Percentiles rank a stretch among this genome's conserved stretches.
phyloP scores from a whole-genome alignment of 148 eudicot species.

The Rhododendron ferrugineum region DNA sequence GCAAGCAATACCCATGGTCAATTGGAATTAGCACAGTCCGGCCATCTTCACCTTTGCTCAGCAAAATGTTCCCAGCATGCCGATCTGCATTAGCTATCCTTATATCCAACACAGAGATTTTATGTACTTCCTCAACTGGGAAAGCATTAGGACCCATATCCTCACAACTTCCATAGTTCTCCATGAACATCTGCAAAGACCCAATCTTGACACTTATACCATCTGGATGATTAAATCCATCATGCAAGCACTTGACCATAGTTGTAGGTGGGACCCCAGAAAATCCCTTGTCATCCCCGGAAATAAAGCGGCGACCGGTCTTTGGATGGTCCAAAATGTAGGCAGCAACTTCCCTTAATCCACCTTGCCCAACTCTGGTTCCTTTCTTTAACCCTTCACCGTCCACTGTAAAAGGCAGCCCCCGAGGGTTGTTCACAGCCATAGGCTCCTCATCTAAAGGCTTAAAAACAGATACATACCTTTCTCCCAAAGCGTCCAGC shows the following conservation, averaged over 20 bases:
- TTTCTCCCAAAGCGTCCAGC: constrained; percentile 55
- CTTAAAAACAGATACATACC: constrained; percentile 81
- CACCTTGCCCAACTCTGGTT: constrained; percentile 89
- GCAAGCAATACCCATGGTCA: constrained; percentile 98
- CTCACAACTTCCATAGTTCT: constrained; percentile 86
- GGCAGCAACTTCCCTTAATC: constrained; percentile 84
- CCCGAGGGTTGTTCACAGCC: constrained; percentile 88
- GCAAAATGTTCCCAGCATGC: constrained; percentile 87
- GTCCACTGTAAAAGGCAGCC: constrained; percentile 56
- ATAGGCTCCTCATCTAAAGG: constrained; percentile 93
- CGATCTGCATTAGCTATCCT: constrained; percentile 97
- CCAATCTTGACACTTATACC: constrained; percentile 55
- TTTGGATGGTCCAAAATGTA: constrained; percentile 84
- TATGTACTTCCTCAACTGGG: constrained; percentile 87
- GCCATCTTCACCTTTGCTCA: constrained; percentile 65
- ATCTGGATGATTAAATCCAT: constrained; percentile 64
- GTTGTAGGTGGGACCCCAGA: constrained; percentile 91
- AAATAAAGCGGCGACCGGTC: constrained; percentile 44
- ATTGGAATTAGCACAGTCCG: constrained; percentile 59
- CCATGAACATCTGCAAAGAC: constrained; percentile 84
- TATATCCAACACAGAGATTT: constrained; percentile 78
- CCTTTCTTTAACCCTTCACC: constrained; percentile 98
- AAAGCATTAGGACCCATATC: constrained; percentile 79
- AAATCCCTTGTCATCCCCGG: constrained; percentile 64
- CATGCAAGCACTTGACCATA: constrained; percentile 60